phyloP scores from a whole-genome alignment of 2,329 filamentous ascomycete genomes.

The Aspergillus sp. region DNA sequence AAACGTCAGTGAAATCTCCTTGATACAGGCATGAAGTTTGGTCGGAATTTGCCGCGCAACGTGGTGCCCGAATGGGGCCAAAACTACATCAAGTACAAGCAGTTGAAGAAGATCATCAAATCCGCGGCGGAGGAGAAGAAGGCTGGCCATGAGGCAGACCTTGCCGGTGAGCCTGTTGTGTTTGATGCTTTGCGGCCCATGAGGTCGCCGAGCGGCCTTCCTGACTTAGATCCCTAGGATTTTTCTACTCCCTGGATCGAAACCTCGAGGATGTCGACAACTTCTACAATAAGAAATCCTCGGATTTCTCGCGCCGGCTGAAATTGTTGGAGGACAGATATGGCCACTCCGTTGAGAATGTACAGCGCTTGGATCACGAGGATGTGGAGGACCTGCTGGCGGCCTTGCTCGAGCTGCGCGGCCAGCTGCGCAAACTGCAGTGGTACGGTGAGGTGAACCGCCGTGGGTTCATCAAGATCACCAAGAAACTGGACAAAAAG shows the following conservation, averaged over 20 bases:
- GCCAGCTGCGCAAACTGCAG: slow-evolving; percentile 79
- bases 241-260: slow-evolving; percentile 92
- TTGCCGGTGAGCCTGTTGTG: slow-evolving; percentile 63
- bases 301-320: slow-evolving; percentile 72
- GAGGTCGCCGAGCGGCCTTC: slow-evolving; percentile 8
- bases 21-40: slow-evolving; percentile 39
- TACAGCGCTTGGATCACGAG: slow-evolving; percentile 69
- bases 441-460: slow-evolving; percentile 98
- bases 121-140: slow-evolving; percentile 56
- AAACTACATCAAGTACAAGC: slow-evolving; percentile 44
- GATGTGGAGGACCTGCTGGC: slow-evolving; percentile 87
- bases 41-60: slow-evolving; percentile 40
- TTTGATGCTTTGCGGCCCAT: slow-evolving; percentile 2
- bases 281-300: slow-evolving; percentile 94
- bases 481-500: slow-evolving; percentile 98
- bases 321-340: slow-evolving; percentile 83
- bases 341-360: slow-evolving; percentile 60
- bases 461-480: slow-evolving; percentile 93
- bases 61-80: slow-evolving; percentile 43
- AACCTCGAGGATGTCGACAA: slow-evolving; percentile 94
- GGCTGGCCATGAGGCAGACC: slow-evolving; percentile 67
- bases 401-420: slow-evolving; percentile 77
- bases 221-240: slow-evolving; percentile 52
- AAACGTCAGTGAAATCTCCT: neutral
- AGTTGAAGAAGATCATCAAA: slow-evolving; percentile 89